Evolutionary conservation across 2,329 filamentous ascomycete genomes (phyloP), one percentile per base, ranked within the genome.

Genomic region (Talaromyces sp.): DNA sequence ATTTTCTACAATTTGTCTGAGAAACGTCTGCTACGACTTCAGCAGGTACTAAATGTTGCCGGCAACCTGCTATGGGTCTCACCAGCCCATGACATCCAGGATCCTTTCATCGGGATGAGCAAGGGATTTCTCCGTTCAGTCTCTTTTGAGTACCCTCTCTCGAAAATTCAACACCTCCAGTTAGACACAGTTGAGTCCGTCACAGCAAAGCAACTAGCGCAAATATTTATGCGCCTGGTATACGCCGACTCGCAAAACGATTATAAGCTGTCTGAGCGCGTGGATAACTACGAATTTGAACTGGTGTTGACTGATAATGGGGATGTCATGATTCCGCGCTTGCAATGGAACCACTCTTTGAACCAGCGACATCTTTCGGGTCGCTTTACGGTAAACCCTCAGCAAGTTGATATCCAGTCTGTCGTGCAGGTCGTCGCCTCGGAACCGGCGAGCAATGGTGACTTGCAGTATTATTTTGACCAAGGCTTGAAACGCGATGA

Each of bases 41-140:
- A 53, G 51, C 51, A 53, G n/a, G 9, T 53, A 17, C 15, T 53
- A 10, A 53, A 27, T 6, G 51, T 32, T 25, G 36, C 32, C 17
- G 27, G 53, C 13, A 49, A 39, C 9, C 15, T 65, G 11, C 52
- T 65, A 30, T 65, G 63, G 63, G 53, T 65, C 7, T 7, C n/a
- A 3, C 57, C 57, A 13, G n/a, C 27, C 32, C 52, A 36, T 15
- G 49, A 28, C 47, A 28, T 13, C 22, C 15, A 56, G 13, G 39
- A 65, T 15, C 61, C 62, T 13, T 60, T 61, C 33, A 32, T 36
- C 8, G 47, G 36, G 6, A 62, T 62, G 58, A 61, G 36, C 17
- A 54, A 61, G 8, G 61, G 58, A 9, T 33, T 65, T 25, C 28
- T 54, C 17, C 63, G 63, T 2, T 58, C 58, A 7, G 13, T 62